phyloP scores from a whole-genome alignment of 352 stramenopile genomes.

The Pythium dissimile region DNA sequence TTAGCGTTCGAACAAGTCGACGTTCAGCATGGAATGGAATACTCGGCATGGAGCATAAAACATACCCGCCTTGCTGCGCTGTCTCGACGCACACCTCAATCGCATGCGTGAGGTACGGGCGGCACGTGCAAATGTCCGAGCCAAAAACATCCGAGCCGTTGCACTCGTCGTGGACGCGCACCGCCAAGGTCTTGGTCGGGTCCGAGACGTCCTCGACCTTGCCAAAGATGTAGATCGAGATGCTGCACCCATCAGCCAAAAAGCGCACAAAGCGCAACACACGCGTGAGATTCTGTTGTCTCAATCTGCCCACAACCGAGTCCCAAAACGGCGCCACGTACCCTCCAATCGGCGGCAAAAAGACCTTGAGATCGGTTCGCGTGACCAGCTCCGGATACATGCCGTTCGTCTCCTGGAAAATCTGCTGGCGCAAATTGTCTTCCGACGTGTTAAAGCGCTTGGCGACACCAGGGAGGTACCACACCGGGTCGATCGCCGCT shows the following conservation, averaged over 20 bases:
- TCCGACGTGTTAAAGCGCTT: slow-evolving; percentile 98
- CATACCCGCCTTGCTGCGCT: slow-evolving; percentile 93
- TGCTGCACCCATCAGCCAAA: slow-evolving; percentile 22
- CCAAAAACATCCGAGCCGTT: slow-evolving; percentile 98
- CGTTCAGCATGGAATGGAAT: background rate
- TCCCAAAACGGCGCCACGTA: too few relatives aligned
- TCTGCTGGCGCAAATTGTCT: slow-evolving; percentile 92
- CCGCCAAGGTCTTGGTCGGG: slow-evolving; percentile 95
- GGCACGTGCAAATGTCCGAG: slow-evolving; percentile 99
- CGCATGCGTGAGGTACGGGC: slow-evolving; percentile 97
- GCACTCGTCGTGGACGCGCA: slow-evolving; percentile 99
- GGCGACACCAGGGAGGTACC: slow-evolving; percentile 98
- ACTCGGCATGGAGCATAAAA: background rate
- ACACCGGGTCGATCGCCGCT: slow-evolving; percentile 98
- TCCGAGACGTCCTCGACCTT: slow-evolving; percentile 96
- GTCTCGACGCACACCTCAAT: slow-evolving; percentile 99
- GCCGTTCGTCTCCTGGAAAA: slow-evolving; percentile 99
- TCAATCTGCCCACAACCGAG: background rate
- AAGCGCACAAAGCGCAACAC: background rate
- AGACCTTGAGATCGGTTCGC: slow-evolving; percentile 97
- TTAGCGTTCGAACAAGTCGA: background rate
- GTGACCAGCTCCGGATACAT: slow-evolving; percentile 99
- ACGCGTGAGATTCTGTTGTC: background rate
- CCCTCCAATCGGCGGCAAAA: slow-evolving; percentile 98
- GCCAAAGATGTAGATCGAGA: slow-evolving; percentile 99